Evolutionary conservation across 768 basidiomycete genomes (phyloP).

Genomic region (Rhizopogon vesiculosus): DNA sequence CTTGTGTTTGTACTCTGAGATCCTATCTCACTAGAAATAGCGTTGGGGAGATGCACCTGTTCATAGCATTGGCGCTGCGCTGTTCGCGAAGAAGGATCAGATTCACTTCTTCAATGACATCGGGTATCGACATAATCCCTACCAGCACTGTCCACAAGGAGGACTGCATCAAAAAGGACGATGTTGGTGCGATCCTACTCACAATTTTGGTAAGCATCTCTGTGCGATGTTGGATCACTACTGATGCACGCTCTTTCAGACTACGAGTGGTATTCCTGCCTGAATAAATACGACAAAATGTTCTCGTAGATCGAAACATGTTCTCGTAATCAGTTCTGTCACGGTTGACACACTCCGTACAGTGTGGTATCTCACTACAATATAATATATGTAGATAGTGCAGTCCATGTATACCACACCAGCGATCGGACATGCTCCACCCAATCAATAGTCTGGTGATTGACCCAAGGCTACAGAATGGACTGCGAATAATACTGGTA

Average conservation of each 20-base stretch:
- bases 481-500: conserved; percentile 95
- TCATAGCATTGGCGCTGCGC: conserved; percentile 76
- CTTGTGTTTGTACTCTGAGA: background rate
- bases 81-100: conserved; percentile 70
- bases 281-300: conserved; percentile 67
- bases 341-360: too few species aligned
- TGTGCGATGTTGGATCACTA: background rate
- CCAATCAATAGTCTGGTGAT: background rate
- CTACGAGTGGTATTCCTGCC: conserved; percentile 86
- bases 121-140: conserved; percentile 78
- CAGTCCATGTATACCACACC: background rate
- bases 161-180: conserved; percentile 51
- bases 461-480: conserved; percentile 49
- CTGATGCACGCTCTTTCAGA: conserved; percentile 36
- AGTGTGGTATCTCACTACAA: background rate
- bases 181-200: conserved; percentile 68
- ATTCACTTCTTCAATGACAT: conserved; percentile 84
- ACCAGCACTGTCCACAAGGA: conserved; percentile 70
- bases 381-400: background rate
- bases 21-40: conserved; percentile 23
- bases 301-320: conserved; percentile 28
- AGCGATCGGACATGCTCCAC: background rate
- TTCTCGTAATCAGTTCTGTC: background rate
- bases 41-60: conserved; percentile 88
- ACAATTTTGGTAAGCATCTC: conserved; percentile 57